phyloP scores from a whole-genome alignment of 371 early-diverging fungal species.

The Lichtheimia hyalospora region DNA sequence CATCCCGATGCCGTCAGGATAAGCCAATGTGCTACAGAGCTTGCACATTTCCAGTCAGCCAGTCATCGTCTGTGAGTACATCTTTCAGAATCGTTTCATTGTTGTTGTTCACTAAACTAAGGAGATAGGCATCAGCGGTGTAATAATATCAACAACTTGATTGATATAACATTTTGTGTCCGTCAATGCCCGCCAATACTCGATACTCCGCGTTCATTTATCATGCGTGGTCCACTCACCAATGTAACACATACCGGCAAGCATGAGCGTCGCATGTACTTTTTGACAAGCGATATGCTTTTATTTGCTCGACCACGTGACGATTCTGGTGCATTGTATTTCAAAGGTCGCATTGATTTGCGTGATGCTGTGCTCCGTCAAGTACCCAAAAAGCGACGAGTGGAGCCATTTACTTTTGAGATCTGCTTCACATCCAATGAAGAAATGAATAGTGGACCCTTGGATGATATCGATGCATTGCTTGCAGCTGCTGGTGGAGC shows the following conservation, averaged over 20 bases:
- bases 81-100: background rate
- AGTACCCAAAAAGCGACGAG: conserved; percentile 7
- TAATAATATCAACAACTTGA: conserved; percentile 13
- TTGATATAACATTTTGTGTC: conserved; percentile 13
- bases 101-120: no score
- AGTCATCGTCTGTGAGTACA: background rate
- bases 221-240: conserved; percentile 15
- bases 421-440: conserved; percentile 14
- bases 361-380: conserved; percentile 12
- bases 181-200: conserved; percentile 16
- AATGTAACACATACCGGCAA: conserved; percentile 4
- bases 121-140: conserved; percentile 13
- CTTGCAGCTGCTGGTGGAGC: conserved; percentile 19
- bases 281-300: conserved; percentile 15
- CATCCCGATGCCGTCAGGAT: conserved; percentile 23
- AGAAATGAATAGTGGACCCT: conserved; percentile 6
- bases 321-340: conserved; percentile 7
- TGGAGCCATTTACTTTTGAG: conserved; percentile 9
- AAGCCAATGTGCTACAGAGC: conserved; percentile 8
- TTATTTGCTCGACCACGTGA: conserved; percentile 19
- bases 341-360: conserved; percentile 19
- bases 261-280: conserved; percentile 16
- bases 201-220: conserved; percentile 19
- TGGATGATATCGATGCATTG: conserved; percentile 19
- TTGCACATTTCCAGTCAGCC: conserved; percentile 17